These are phyloP conservation scores for Paraconiothyrium sp. DNA, from an alignment of 2,329 filamentous ascomycete species.

Conservation along the genomic window DNA sequence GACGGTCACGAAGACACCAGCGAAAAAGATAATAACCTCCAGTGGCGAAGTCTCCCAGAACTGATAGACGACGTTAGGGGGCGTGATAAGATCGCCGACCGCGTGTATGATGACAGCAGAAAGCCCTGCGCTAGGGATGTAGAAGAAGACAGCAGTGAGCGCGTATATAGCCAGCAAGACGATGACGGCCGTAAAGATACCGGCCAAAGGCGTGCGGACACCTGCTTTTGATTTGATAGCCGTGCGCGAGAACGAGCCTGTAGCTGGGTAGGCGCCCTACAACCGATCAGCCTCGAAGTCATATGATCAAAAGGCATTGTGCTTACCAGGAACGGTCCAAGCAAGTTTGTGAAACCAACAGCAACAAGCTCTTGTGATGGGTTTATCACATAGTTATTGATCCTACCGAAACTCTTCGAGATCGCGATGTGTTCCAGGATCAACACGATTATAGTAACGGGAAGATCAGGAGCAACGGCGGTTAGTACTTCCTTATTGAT, in stretches of 20 bases:
- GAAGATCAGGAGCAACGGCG: constrained; percentile 76
- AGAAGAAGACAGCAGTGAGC: constrained; percentile 88
- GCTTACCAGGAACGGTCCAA: constrained; percentile 89
- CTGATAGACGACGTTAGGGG: constrained; percentile 89
- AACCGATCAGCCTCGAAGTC: not conserved
- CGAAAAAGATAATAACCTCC: constrained; percentile 91
- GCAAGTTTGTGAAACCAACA: constrained; percentile 87
- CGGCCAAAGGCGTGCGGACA: constrained; percentile 88
- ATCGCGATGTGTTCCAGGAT: constrained; percentile 98
- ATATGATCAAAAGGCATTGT: not conserved
- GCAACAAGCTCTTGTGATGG: constrained; percentile 96
- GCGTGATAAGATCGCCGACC: constrained; percentile 89
- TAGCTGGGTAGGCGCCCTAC: constrained; percentile 75
- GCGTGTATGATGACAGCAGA: constrained; percentile 95
- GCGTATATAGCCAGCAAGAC: constrained; percentile 92
- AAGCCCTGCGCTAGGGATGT: constrained; percentile 83
- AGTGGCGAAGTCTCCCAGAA: constrained; percentile 95
- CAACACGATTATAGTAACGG: constrained; percentile 87
- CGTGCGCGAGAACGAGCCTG: constrained; percentile 94
- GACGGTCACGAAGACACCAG: constrained; percentile 88
- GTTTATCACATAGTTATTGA: constrained; percentile 98
- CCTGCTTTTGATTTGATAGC: constrained; percentile 98
- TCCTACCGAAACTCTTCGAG: constrained; percentile 92
- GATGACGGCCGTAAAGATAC: constrained; percentile 84
- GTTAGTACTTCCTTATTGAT: constrained; percentile 73